A percentile compares a stretch with the other conserved stretches of the same genome.
phyloP scores from a whole-genome alignment of 805 yeast species.

The Metschnikowia dekortorum region DNA sequence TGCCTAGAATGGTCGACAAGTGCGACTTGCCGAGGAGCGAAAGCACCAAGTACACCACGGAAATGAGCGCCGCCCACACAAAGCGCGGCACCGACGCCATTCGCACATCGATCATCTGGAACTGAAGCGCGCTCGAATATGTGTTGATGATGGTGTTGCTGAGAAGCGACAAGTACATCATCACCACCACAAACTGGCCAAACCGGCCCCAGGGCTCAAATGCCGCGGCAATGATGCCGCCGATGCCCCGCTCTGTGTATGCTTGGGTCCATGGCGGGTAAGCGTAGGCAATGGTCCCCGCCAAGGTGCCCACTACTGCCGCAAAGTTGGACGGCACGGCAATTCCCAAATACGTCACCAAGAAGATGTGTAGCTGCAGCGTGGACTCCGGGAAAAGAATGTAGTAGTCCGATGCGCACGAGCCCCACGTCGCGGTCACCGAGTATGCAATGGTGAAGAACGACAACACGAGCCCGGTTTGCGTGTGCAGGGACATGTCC shows the following conservation, averaged over 20 bases:
- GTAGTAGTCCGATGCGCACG: constrained; percentile 33
- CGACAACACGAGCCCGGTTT: constrained; percentile 31
- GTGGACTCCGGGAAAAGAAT: constrained; percentile 30
- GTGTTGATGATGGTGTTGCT: constrained; percentile 36
- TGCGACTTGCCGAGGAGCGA: constrained; percentile 13
- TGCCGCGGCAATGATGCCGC: constrained; percentile 28
- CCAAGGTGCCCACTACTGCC: constrained; percentile 26
- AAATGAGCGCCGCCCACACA: constrained; percentile 12
- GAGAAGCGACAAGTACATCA: constrained; percentile 29
- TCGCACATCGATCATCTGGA: constrained; percentile 27
- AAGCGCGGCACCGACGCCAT: constrained; percentile 16
- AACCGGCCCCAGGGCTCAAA: constrained; percentile 35
- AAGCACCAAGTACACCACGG: constrained; percentile 10
- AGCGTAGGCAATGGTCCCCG: constrained; percentile 30
- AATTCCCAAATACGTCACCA: constrained; percentile 25
- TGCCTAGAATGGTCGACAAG: constrained; percentile 11
- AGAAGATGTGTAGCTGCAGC: constrained; percentile 22
- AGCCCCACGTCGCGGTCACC: constrained; percentile 35
- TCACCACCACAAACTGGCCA: constrained; percentile 30
- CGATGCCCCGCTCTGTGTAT: constrained; percentile 26
- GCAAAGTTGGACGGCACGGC: constrained; percentile 33
- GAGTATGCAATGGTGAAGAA: constrained; percentile 34
- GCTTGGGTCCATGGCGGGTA: constrained; percentile 31
- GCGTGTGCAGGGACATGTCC: constrained; percentile 11
- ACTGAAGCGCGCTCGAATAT: constrained; percentile 32